Base-by-base conservation (phyloP, 306 rosid species). In the Glycyrrhiza uralensis region DNA sequence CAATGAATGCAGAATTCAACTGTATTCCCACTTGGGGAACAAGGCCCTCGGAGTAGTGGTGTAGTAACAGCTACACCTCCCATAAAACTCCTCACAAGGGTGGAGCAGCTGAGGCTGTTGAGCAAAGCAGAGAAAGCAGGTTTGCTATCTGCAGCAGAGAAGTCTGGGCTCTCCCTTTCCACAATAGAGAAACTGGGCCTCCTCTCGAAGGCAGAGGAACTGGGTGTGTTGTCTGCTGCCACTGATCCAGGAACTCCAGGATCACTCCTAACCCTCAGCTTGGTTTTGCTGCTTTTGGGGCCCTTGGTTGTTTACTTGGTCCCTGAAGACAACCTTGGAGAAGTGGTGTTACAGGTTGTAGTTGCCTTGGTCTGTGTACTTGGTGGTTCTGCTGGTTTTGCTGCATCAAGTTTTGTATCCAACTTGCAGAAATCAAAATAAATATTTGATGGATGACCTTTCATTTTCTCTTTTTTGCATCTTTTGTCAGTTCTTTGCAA, bases 71-170 rank as follows among this genome's bases (percentile, higher is more conserved):
- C 76, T 0, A 41, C 85, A 7, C 79, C 85, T 6, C 87, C 84
- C 14, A 73, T 94, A 38, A 94, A 89, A 67, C 85, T 94, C 9
- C 82, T 94, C 5, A 91, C 95, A 24, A 91, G 99, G 77, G 68
- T 94, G 82, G 99, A 94, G 82, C 90, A 94, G 51, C 84, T 94
- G 83, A 94, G 78, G 58, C 91, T 94, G 0, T 76, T 94, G 24
- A 86, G 89, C 32, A 94, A 94, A 68, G 97, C 97, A 36, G 99
- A 94, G 89, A 94, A 94, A 76, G 97, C 97, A 7, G 99, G 99
- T 2, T 44, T 94, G 44, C 64, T 94, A 49, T 94, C 99, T 0
- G 93, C 99, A 11, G 97, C 97, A 9, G 99, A 94, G 87, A 87
- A 85, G 61, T 72, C 45, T 5, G 97, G 99, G 7, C 71, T 94